These are phyloP conservation scores for Mycosarcoma maydis DNA, from an alignment of 1,284 basidiomycete species.

Conservation along the genomic window DNA sequence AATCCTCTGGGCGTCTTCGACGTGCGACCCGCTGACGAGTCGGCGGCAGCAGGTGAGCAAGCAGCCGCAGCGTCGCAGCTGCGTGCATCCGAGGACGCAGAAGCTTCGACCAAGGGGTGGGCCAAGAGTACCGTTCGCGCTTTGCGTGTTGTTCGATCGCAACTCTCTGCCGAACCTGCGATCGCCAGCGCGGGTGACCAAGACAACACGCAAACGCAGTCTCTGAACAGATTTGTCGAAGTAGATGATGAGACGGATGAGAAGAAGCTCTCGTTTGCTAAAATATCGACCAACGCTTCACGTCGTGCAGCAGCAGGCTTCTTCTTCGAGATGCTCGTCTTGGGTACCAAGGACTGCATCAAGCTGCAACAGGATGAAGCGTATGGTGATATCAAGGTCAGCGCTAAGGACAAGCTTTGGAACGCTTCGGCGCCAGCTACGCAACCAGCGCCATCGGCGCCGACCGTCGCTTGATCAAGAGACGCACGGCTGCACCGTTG, in stretches of 20 bases:
- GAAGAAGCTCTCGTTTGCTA: slow-evolving; percentile 77
- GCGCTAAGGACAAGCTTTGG: slow-evolving; percentile 80
- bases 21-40: slow-evolving; percentile 69
- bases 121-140: slow-evolving; percentile 90
- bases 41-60: slow-evolving; percentile 60
- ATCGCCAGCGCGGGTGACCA: background rate
- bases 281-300: slow-evolving; percentile 81
- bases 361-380: slow-evolving; percentile 76
- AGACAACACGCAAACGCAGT: slow-evolving; percentile 21
- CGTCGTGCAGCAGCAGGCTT: slow-evolving; percentile 91
- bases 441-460: slow-evolving; percentile 3
- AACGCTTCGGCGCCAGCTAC: slow-evolving; percentile 21
- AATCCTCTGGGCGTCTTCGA: slow-evolving; percentile 88
- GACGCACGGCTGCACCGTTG: background rate
- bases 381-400: slow-evolving; percentile 87
- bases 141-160: slow-evolving; percentile 79
- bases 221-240: slow-evolving; percentile 46
- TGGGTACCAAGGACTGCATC: slow-evolving; percentile 90
- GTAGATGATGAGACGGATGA: slow-evolving; percentile 21
- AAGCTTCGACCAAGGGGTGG: slow-evolving; percentile 74
- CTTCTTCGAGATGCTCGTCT: slow-evolving; percentile 95
- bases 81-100: slow-evolving; percentile 67
- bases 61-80: slow-evolving; percentile 69
- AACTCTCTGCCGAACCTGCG: slow-evolving; percentile 71
- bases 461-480: slow-evolving; percentile 1